Percentiles rank a stretch among this genome's conserved stretches.
These are phyloP conservation scores for Globisporangium canariense DNA, from an alignment of 352 stramenopile genomes.

Conservation along the genomic window DNA sequence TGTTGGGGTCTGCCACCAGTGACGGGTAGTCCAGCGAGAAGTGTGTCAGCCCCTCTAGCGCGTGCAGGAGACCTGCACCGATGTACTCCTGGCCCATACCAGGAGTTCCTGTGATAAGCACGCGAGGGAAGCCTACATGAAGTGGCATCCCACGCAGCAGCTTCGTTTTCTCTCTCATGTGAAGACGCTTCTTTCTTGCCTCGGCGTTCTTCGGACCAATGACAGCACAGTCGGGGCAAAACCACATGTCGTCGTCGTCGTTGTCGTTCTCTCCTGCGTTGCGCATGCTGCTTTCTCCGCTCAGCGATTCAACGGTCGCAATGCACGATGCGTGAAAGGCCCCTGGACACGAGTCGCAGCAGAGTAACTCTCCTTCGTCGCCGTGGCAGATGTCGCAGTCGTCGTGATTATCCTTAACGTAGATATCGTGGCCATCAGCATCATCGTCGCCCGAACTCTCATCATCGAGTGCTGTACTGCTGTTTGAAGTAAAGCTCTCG, in stretches of 20 bases:
- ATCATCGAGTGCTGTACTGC: neutral
- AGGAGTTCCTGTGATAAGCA: constrained; percentile 55
- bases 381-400: constrained; percentile 73
- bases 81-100: constrained; percentile 79
- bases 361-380: constrained; percentile 50
- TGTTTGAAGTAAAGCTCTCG: constrained; percentile 18
- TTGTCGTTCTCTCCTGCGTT: neutral
- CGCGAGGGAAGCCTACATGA: constrained; percentile 58
- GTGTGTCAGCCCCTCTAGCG: constrained; percentile 69
- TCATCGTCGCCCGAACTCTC: constrained; percentile 21
- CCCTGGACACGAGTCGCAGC: constrained; percentile 58
- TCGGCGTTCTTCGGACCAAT: constrained; percentile 20
- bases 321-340: constrained; percentile 60
- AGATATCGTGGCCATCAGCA: constrained; percentile 66
- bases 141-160: constrained; percentile 32
- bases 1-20: constrained; percentile 64
- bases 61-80: constrained; percentile 58
- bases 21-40: constrained; percentile 82
- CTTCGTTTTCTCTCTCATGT: constrained; percentile 28
- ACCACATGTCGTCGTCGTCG: constrained; percentile 31
- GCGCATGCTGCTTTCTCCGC: neutral
- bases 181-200: constrained; percentile 23
- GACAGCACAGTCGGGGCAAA: constrained; percentile 50
- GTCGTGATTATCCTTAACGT: constrained; percentile 50
- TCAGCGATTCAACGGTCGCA: constrained; percentile 10